These are phyloP conservation scores for Emericellopsis cladophorae DNA, from an alignment of 2,329 filamentous ascomycete species.

Conservation along the genomic window DNA sequence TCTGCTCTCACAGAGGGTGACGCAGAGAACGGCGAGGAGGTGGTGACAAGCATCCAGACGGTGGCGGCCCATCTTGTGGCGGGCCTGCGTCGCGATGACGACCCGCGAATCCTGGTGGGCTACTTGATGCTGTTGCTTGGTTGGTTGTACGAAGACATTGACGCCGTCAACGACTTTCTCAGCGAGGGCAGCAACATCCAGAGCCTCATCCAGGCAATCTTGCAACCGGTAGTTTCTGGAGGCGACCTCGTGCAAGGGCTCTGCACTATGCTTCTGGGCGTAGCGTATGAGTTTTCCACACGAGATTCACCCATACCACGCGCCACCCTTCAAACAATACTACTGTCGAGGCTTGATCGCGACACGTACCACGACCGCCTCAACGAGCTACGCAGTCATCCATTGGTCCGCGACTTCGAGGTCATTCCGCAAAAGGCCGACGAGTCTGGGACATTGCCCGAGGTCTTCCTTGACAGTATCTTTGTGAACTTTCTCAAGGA, in stretches of 20 bases:
- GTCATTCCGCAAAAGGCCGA: slow-evolving; percentile 61
- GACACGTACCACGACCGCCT: slow-evolving; percentile 81
- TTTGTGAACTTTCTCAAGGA: slow-evolving; percentile 96
- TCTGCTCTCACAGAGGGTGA: slow-evolving; percentile 84
- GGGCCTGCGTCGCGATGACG: slow-evolving; percentile 62
- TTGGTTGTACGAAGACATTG: slow-evolving; percentile 87
- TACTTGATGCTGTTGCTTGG: slow-evolving; percentile 82
- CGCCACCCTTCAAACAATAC: slow-evolving; percentile 64
- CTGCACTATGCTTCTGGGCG: slow-evolving; percentile 71
- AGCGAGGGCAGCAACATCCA: slow-evolving; percentile 89
- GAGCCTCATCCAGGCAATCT: slow-evolving; percentile 62
- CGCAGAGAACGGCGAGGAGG: slow-evolving; percentile 79
- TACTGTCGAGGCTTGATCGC: slow-evolving; percentile 66
- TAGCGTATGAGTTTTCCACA: slow-evolving; percentile 93
- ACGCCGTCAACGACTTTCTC: slow-evolving; percentile 85
- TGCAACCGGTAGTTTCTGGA: slow-evolving; percentile 43
- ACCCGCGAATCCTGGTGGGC: slow-evolving; percentile 67
- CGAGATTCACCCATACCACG: slow-evolving; percentile 89
- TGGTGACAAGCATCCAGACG: slow-evolving; percentile 85
- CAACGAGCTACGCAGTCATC: slow-evolving; percentile 62
- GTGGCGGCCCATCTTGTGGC: slow-evolving; percentile 77
- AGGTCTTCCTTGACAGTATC: slow-evolving; percentile 72
- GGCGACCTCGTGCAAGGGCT: slow-evolving; percentile 67
- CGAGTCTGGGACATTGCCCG: slow-evolving; percentile 44
- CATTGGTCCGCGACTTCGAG: slow-evolving; percentile 78